Conservation (phyloP, 169 alveolate genomes). For the Cryptosporidium bovis region DNA sequence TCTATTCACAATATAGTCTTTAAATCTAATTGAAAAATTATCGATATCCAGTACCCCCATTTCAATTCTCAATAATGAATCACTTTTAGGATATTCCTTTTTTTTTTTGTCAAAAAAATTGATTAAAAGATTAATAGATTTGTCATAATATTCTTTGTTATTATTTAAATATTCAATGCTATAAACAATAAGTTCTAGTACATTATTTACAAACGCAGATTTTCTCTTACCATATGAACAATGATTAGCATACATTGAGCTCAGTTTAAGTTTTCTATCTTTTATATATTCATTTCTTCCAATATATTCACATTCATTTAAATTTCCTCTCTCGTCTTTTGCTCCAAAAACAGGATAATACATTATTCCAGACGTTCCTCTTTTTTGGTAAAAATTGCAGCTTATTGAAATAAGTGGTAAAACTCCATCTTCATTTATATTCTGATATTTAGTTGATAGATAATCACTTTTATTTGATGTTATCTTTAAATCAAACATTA, state of each 20-base stretch:
- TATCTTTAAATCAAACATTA: constrained; percentile 4
- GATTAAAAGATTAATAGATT: background rate
- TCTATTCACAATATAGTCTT: constrained; percentile 4
- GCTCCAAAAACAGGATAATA: constrained; percentile 21
- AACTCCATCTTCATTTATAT: constrained; percentile 5
- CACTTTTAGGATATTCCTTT: constrained; percentile 37
- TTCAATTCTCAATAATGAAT: constrained; percentile 27
- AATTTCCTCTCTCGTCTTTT: background rate
- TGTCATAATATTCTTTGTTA: background rate
- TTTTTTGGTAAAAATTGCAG: constrained; percentile 13
- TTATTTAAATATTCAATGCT: background rate
- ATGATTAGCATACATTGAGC: background rate
- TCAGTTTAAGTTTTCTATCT: background rate
- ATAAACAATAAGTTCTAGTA: constrained; percentile 25
- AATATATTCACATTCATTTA: background rate
- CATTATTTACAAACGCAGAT: background rate
- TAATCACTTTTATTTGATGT: background rate
- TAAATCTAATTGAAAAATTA: background rate
- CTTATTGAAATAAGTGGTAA: constrained; percentile 26
- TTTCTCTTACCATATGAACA: constrained; percentile 17
- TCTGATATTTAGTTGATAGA: background rate
- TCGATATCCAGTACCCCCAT: constrained; percentile 1
- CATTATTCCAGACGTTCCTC: constrained; percentile 56
- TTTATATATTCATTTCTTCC: constrained; percentile 10
- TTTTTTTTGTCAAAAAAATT: constrained; percentile 13